Evolutionary conservation across 83 land plant genomes (phyloP).

Genomic region (Larix sibirica): DNA sequence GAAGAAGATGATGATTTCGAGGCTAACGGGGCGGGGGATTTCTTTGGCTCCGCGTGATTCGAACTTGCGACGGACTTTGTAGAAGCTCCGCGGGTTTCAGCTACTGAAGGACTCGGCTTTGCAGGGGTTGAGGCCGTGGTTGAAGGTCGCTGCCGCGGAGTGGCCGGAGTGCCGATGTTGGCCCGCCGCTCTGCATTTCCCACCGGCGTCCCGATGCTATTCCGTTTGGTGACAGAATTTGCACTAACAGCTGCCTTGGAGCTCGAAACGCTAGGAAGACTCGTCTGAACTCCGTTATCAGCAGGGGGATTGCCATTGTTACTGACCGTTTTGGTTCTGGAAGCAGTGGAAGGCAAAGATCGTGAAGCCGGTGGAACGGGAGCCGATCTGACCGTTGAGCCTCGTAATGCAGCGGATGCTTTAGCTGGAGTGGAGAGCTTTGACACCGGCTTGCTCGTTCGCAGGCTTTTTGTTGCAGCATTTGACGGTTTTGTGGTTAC

Average conservation of each 20-base stretch:
- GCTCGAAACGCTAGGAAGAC: background rate
- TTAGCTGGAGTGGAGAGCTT: slow-evolving; percentile 12
- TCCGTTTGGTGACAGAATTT: slow-evolving; percentile 1
- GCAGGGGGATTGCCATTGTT: background rate
- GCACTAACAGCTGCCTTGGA: background rate
- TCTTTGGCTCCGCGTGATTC: background rate
- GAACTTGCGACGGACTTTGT: background rate
- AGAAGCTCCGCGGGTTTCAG: slow-evolving; percentile 3
- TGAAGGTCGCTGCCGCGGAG: slow-evolving; percentile 1
- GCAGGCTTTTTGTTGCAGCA: background rate
- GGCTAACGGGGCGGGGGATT: background rate
- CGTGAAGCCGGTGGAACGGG: background rate
- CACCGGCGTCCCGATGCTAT: background rate
- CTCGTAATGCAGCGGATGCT: background rate
- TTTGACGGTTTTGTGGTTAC: background rate
- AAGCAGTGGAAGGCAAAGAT: background rate
- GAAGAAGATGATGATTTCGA: background rate
- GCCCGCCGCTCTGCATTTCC: background rate
- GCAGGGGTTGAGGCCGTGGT: background rate
- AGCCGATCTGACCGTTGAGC: background rate
- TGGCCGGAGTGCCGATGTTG: background rate
- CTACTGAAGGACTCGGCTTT: background rate
- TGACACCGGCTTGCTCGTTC: background rate
- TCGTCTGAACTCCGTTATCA: no score
- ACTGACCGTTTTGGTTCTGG: background rate